phyloP scores from a whole-genome alignment of 306 rosid species.

The Dalbergia oliveri region DNA sequence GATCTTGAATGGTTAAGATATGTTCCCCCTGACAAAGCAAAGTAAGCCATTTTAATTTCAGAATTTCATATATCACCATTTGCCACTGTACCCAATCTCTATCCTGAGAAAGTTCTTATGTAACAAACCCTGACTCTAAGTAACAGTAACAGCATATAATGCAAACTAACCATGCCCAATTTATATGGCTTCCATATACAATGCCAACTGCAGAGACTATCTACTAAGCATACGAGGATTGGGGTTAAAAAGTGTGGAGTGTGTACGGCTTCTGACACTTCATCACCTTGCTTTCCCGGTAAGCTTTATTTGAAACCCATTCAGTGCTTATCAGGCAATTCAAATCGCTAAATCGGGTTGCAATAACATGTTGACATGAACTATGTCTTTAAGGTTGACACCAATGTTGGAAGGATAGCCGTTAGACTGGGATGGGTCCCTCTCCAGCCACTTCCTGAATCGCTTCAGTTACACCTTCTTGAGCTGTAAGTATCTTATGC shows the following conservation, averaged over 20 bases:
- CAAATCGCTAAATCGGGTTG: conserved; percentile 38
- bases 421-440: conserved; percentile 99
- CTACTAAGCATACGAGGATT: conserved; percentile 84
- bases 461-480: conserved; percentile 88
- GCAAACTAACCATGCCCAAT: conserved; percentile 41
- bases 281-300: conserved; percentile 98
- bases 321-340: conserved; percentile 21
- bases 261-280: conserved; percentile 92
- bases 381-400: conserved; percentile 76
- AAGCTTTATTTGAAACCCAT: conserved; percentile 50
- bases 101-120: conserved; percentile 24
- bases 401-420: conserved; percentile 98
- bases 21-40: conserved; percentile 85
- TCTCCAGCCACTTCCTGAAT: conserved; percentile 92
- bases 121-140: conserved; percentile 20
- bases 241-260: conserved; percentile 96
- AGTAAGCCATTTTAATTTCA: conserved; percentile 60
- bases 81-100: conserved; percentile 2
- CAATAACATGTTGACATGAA: conserved; percentile 40
- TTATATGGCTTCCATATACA: conserved; percentile 27
- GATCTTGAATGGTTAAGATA: conserved; percentile 97
- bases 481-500: conserved; percentile 69
- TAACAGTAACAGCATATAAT: conserved; percentile 21
- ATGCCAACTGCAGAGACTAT: conserved; percentile 72
- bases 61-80: conserved; percentile 37